Conservation (phyloP, 23 red algal species). For the Cyanidiococcus yangmingshanensis region DNA sequence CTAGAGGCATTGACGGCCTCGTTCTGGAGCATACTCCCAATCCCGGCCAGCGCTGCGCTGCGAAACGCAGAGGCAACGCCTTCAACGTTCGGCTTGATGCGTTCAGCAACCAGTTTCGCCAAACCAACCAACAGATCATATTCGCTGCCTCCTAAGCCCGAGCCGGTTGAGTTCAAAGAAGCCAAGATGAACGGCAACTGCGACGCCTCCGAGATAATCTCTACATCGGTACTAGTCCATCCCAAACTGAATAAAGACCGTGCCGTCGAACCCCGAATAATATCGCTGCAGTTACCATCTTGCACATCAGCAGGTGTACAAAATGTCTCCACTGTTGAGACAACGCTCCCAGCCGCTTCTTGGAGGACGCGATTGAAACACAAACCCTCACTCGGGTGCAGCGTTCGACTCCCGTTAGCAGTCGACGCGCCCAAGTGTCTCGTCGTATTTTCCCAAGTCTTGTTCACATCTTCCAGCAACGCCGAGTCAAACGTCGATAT, state of each 20-base stretch:
- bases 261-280: neutral
- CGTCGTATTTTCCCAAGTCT: neutral
- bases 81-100: neutral
- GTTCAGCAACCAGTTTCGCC: neutral
- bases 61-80: neutral
- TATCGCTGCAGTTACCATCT: neutral
- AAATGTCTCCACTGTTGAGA: neutral
- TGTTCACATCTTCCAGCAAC: neutral
- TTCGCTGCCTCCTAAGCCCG: neutral
- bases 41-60: neutral
- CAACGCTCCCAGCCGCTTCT: neutral
- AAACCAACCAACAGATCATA: neutral
- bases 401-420: neutral
- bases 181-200: neutral
- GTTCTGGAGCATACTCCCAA: neutral
- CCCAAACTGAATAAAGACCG: neutral
- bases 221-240: neutral
- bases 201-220: neutral
- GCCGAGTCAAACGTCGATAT: neutral
- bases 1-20: neutral
- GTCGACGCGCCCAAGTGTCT: neutral
- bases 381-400: neutral
- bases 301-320: neutral
- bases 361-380: neutral
- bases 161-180: neutral